A percentile compares a stretch with the other conserved stretches of the same genome.
Evolutionary conservation across 306 rosid genomes (phyloP).

Genomic region (Trichosanthes truncata): DNA sequence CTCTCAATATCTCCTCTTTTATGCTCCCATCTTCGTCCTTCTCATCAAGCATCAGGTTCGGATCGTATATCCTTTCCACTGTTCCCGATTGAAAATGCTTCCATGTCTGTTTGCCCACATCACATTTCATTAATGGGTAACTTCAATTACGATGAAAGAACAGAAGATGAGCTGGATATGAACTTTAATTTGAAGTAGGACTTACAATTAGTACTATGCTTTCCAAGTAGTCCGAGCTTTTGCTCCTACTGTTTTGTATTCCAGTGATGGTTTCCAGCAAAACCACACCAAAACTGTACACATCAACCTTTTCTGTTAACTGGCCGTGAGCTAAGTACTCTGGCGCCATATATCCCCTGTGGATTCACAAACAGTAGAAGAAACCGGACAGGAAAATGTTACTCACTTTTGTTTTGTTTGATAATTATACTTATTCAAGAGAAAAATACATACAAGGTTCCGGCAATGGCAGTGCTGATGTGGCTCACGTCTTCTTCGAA

Average conservation of each 20-base stretch:
- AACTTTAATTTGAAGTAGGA: not conserved
- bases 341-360: constrained; percentile 91
- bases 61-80: constrained; percentile 47
- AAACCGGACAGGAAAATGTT: not conserved
- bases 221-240: constrained; percentile 57
- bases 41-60: constrained; percentile 43
- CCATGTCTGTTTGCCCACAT: constrained; percentile 53
- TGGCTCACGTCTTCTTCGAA: constrained; percentile 84
- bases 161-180: not conserved
- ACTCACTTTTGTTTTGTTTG: not conserved
- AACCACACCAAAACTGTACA: constrained; percentile 78
- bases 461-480: constrained; percentile 94
- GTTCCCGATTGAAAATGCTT: constrained; percentile 60
- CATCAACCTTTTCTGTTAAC: constrained; percentile 82
- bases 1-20: constrained; percentile 47
- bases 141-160: not conserved
- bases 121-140: not conserved
- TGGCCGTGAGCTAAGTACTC: constrained; percentile 94
- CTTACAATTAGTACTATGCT: constrained; percentile 61
- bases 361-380: constrained; percentile 9
- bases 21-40: constrained; percentile 17
- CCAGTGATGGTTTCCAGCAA: constrained; percentile 65
- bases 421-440: not conserved
- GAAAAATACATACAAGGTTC: constrained; percentile 52
- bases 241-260: constrained; percentile 68